Percentiles rank a stretch among this genome's conserved stretches.
phyloP scores from a whole-genome alignment of 441 rosid genomes.

The Pelargonium fulgidum region DNA sequence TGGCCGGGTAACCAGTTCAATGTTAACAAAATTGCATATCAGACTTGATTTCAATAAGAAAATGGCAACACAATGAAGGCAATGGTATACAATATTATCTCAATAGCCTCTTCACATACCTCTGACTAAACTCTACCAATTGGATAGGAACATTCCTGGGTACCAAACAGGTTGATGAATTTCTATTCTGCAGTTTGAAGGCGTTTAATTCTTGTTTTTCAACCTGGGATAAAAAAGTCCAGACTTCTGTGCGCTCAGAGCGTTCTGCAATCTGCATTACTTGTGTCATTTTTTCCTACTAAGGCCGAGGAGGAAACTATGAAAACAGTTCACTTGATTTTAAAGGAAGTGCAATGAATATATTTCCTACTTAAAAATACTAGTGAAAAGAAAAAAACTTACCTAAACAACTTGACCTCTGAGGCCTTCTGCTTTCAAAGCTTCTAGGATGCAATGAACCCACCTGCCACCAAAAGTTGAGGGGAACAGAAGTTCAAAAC shows the following conservation, averaged over 20 bases:
- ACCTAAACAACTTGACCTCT: constrained; percentile 24
- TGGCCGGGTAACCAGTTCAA: background rate
- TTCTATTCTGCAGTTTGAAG: constrained; percentile 17
- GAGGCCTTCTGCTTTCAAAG: constrained; percentile 41
- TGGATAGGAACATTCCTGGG: background rate
- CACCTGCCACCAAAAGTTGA: constrained; percentile 46
- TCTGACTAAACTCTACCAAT: constrained; percentile 17
- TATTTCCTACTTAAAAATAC: background rate
- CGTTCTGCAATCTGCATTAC: constrained; percentile 13
- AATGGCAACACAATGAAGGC: constrained; percentile 9
- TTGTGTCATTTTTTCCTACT: constrained; percentile 5
- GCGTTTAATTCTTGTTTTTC: constrained; percentile 9
- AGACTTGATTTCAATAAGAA: constrained; percentile 2
- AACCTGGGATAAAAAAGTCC: background rate
- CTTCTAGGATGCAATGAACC: constrained; percentile 72
- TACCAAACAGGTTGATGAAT: constrained; percentile 7
- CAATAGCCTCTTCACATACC: constrained; percentile 25
- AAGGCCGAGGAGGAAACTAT: constrained; percentile 16
- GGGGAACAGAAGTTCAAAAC: background rate
- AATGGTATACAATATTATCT: constrained; percentile 18
- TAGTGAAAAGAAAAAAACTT: background rate
- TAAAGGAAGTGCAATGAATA: background rate
- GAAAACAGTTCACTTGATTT: constrained; percentile 12
- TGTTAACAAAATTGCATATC: constrained; percentile 9
- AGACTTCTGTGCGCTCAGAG: background rate